phyloP scores from a whole-genome alignment of 768 basidiomycete species.

The Exidia glandulosa region DNA sequence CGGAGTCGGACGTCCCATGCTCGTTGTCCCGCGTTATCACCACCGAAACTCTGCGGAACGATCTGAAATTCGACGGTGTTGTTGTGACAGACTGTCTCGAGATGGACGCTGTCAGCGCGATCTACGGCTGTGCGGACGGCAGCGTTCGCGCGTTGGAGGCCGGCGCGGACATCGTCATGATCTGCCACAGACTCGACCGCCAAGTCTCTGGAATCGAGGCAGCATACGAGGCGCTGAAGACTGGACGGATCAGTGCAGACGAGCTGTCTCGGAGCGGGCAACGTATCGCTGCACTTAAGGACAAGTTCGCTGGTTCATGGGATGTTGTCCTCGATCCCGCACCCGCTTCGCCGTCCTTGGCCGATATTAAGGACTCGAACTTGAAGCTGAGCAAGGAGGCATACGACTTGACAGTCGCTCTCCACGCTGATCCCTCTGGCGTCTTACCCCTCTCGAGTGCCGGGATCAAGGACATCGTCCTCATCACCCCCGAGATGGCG shows the following conservation, averaged over 20 bases:
- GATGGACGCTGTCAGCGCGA: constrained; percentile 53
- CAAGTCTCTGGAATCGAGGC: constrained; percentile 44
- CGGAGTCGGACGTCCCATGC: constrained; percentile 41
- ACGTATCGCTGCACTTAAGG: constrained; percentile 42
- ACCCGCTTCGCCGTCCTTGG: constrained; percentile 21
- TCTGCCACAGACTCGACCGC: constrained; percentile 48
- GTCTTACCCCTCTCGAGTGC: constrained; percentile 25
- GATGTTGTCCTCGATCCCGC: constrained; percentile 20
- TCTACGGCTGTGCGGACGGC: constrained; percentile 38
- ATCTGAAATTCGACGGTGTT: constrained; percentile 45
- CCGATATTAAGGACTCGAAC: constrained; percentile 28
- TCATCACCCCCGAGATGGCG: constrained; percentile 48
- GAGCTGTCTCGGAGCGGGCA: constrained; percentile 30
- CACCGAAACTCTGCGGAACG: constrained; percentile 36
- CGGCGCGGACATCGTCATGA: constrained; percentile 65
- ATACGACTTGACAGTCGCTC: constrained; percentile 36
- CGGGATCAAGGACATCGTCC: constrained; percentile 21
- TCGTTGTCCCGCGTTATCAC: constrained; percentile 48
- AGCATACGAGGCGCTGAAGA: constrained; percentile 38
- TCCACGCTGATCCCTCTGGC: constrained; percentile 30
- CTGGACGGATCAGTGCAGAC: constrained; percentile 22
- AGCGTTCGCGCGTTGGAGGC: constrained; percentile 47
- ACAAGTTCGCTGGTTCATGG: constrained; percentile 38
- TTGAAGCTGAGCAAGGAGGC: constrained; percentile 31
- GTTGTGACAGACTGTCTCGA: constrained; percentile 67